These are phyloP conservation scores for Withania somnifera DNA, from an alignment of 305 asterid genomes.

Conservation along the genomic window DNA sequence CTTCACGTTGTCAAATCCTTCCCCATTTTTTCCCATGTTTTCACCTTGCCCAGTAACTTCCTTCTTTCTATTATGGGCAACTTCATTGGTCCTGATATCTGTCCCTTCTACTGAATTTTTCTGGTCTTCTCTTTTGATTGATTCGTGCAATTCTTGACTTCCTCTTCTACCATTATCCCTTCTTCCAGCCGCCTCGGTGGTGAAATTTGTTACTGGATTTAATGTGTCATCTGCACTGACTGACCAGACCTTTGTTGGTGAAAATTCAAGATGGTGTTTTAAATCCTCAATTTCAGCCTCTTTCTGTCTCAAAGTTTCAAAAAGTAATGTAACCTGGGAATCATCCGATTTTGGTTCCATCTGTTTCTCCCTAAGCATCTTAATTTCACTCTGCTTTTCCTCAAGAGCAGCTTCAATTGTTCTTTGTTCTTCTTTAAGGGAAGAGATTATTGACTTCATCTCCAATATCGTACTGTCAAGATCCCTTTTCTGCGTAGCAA, in stretches of 20 bases:
- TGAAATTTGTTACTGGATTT: slow-evolving; percentile 10
- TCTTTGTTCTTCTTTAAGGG: slow-evolving; percentile 48
- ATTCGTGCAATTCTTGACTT: not conserved
- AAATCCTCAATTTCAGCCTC: slow-evolving; percentile 34
- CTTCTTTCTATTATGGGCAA: slow-evolving; percentile 1
- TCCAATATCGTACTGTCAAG: slow-evolving; percentile 30
- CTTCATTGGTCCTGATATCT: not conserved
- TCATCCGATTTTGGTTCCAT: not conserved
- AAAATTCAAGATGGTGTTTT: slow-evolving; percentile 19
- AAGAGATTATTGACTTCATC: slow-evolving; percentile 52
- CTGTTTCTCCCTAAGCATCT: slow-evolving; percentile 17
- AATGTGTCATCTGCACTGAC: slow-evolving; percentile 22
- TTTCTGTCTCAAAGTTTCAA: slow-evolving; percentile 16
- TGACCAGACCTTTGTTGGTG: slow-evolving; percentile 17
- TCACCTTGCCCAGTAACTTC: not conserved
- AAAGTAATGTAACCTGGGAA: slow-evolving; percentile 24
- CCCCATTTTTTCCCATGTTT: not conserved
- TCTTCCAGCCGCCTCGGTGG: not conserved
- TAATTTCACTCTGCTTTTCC: slow-evolving; percentile 48
- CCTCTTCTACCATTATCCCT: not conserved
- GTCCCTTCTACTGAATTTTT: not conserved
- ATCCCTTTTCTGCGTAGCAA: slow-evolving; percentile 34
- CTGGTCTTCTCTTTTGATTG: not conserved
- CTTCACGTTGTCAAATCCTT: not conserved
- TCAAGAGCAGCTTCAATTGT: slow-evolving; percentile 26